These are phyloP conservation scores for Ottelia alismoides DNA, from an alignment of 106 monocot genomes.

Conservation along the genomic window DNA sequence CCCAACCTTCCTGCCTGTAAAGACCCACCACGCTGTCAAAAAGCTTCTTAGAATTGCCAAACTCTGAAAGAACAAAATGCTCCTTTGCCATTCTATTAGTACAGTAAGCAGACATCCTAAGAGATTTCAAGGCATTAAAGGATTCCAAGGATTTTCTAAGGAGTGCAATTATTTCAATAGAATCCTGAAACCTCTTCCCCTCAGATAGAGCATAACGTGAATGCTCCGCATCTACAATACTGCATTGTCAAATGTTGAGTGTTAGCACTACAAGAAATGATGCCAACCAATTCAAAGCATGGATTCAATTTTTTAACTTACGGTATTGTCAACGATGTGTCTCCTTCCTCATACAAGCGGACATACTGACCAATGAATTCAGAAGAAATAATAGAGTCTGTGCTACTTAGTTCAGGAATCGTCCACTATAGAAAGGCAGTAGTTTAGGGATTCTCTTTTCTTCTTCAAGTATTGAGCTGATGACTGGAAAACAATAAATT, in stretches of 20 bases:
- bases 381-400: constrained; percentile 61
- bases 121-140: constrained; percentile 52
- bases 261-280: too few relatives aligned
- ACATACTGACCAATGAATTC: constrained; percentile 56
- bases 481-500: too few relatives aligned
- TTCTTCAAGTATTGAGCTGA: constrained; percentile 69
- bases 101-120: constrained; percentile 63
- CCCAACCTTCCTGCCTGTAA: constrained; percentile 88
- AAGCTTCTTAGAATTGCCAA: constrained; percentile 59
- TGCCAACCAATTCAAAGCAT: neutral
- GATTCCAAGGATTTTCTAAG: constrained; percentile 73
- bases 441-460: constrained; percentile 37
- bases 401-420: constrained; percentile 14
- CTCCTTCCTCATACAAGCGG: constrained; percentile 76
- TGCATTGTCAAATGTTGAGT: constrained; percentile 14
- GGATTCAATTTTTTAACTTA: constrained; percentile 20
- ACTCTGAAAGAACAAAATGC: constrained; percentile 50
- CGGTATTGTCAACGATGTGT: constrained; percentile 39
- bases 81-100: constrained; percentile 63
- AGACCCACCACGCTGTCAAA: constrained; percentile 45
- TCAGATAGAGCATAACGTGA: constrained; percentile 47
- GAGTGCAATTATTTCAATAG: constrained; percentile 75
- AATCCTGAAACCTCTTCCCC: constrained; percentile 71
- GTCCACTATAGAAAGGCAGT: constrained; percentile 22
- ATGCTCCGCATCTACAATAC: constrained; percentile 82